Evolutionary conservation across 805 yeast species (phyloP).

Genomic region (Lachancea lanzarotensis): DNA sequence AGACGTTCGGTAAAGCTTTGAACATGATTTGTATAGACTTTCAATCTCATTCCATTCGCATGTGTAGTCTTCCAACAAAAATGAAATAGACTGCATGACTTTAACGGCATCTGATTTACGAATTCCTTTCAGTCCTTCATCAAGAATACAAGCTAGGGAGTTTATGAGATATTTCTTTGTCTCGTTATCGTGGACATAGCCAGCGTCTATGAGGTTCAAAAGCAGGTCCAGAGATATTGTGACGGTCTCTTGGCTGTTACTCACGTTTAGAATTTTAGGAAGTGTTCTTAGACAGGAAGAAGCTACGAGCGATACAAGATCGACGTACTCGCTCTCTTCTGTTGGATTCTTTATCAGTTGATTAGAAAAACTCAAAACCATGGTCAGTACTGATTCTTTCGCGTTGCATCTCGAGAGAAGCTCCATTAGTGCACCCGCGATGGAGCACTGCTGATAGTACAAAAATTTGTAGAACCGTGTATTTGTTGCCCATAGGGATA

Average conservation of each 20-base stretch:
- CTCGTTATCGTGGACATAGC: conserved; percentile 48
- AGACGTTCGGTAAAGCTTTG: conserved; percentile 54
- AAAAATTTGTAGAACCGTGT: conserved; percentile 45
- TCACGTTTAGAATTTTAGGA: conserved; percentile 41
- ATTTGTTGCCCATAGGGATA: conserved; percentile 51
- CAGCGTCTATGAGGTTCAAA: conserved; percentile 47
- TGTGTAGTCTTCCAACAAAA: conserved; percentile 47
- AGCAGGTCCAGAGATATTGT: conserved; percentile 47
- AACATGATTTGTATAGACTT: conserved; percentile 43
- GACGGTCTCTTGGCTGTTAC: conserved; percentile 39
- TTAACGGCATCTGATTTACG: conserved; percentile 47
- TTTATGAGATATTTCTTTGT: conserved; percentile 48
- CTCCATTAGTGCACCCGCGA: conserved; percentile 49
- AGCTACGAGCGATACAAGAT: conserved; percentile 52
- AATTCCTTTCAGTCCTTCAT: conserved; percentile 48
- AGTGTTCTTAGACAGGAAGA: conserved; percentile 46
- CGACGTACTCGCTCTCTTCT: conserved; percentile 40
- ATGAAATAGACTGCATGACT: conserved; percentile 50
- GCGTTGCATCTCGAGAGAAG: conserved; percentile 49
- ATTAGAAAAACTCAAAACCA: conserved; percentile 49
- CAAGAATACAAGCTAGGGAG: conserved; percentile 55
- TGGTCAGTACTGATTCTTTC: conserved; percentile 57
- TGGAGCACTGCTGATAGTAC: conserved; percentile 47
- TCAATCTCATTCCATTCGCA: conserved; percentile 47
- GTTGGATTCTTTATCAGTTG: conserved; percentile 40